Evolutionary conservation across 2,329 filamentous ascomycete species (phyloP), one percentile per base, ranked within the genome.

Genomic region (Zarea fungicola): DNA sequence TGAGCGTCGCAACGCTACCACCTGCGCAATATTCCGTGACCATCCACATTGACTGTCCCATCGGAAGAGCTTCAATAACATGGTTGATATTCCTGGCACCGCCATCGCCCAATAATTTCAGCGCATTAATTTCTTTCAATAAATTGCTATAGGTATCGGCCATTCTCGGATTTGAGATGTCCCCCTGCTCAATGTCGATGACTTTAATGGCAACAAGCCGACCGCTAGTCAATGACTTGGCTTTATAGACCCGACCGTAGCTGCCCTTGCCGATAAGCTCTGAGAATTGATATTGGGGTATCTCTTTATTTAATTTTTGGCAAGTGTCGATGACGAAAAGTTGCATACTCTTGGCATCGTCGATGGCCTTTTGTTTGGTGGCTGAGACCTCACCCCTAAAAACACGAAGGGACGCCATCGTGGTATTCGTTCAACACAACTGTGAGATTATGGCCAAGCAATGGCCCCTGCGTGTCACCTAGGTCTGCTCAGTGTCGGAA

Each of bases 161-260:
- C 14, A 73, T 62, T 13, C 40, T 42, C 1, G 78, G 77, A 55
- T 83, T 76, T 23, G 80, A 66, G 5, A 71, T 77, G 61, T 89
- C 85, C 50, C 77, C 76, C 57, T 84, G 83, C 60, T 89, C 85
- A 34, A 89, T 84, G 61, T 88, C 83, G 60, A 88, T 85, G 55
- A 88, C 87, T 66, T 89, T 87, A 55, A 87, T 76, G 6, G 84
- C 83, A 11, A 86, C 82, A 16, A 84, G 63, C 51, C 72, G 57
- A 22, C 59, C 59, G 25, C 23, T n/a, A 32, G 63, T 63, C 22
- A 60, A 39, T 23, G 65, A 60, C 21, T 57, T 63, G 21, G 69
- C 80, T 63, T 83, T 85, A 63, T 83, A 86, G 6, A 86, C 83
- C 28, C 81, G 75, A 7, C 82, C 82, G 58, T 81, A 85, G 45